A percentile compares a stretch with the other conserved stretches of the same genome.
phyloP scores from a whole-genome alignment of 768 basidiomycete species.

The Omphalotus guepiniiformis region DNA sequence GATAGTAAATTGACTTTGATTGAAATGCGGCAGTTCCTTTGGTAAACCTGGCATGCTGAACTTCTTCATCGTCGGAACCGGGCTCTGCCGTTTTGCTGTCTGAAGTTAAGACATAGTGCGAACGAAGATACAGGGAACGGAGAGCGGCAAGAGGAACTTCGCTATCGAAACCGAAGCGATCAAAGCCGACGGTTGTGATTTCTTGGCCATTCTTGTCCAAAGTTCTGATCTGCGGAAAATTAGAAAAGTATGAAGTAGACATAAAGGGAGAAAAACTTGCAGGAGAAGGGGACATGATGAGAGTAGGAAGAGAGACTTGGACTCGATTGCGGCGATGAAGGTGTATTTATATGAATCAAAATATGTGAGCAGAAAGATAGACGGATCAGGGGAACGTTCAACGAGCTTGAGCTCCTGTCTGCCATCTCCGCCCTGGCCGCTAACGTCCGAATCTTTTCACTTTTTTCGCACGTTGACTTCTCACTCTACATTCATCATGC shows the following conservation, averaged over 20 bases:
- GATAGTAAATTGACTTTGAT: slow-evolving; percentile 84
- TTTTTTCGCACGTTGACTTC: slow-evolving; percentile 12
- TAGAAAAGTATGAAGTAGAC: slow-evolving; percentile 13
- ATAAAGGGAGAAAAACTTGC: slow-evolving; percentile 9
- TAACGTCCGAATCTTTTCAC: slow-evolving; percentile 1
- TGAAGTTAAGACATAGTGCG: slow-evolving; percentile 62
- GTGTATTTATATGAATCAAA: too few species aligned
- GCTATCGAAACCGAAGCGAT: slow-evolving; percentile 88
- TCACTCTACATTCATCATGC: slow-evolving; percentile 45
- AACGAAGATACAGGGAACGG: slow-evolving; percentile 83
- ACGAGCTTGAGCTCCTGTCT: too few species aligned
- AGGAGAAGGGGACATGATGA: slow-evolving; percentile 16
- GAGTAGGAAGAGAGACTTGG: slow-evolving; percentile 11
- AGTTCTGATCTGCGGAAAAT: slow-evolving; percentile 47
- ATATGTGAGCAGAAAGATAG: slow-evolving; percentile 1
- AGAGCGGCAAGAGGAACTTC: slow-evolving; percentile 76
- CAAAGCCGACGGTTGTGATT: slow-evolving; percentile 77
- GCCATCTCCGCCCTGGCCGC: too few species aligned
- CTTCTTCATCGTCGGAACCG: slow-evolving; percentile 32
- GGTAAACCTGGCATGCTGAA: slow-evolving; percentile 51
- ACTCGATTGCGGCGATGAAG: too few species aligned
- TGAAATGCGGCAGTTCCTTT: slow-evolving; percentile 53
- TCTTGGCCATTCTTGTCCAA: slow-evolving; percentile 73
- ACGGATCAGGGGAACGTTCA: too few species aligned
- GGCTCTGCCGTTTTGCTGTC: slow-evolving; percentile 26